Evolutionary conservation across 2,329 filamentous ascomycete genomes (phyloP), one percentile per base, ranked within the genome.

Genomic region (Graphilbum fragrans): DNA sequence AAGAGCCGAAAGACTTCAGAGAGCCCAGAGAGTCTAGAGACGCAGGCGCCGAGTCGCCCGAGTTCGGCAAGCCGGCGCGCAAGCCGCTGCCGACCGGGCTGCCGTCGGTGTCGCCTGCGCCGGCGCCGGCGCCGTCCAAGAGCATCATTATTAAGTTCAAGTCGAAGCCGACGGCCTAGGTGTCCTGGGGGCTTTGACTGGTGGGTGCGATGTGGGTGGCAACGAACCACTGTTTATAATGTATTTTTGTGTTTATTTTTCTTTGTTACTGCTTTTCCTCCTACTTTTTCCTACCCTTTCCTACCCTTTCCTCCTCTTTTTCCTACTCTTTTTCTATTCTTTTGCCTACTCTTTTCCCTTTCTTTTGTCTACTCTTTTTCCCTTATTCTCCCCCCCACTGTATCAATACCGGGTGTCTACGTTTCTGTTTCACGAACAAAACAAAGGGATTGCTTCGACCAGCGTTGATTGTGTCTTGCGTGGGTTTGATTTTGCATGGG

Each of bases 111-210:
- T 18, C 42, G 33, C 27, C 43, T 2, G 18, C 40, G 5, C 12
- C 38, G 5, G 4, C 42, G 3, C 14, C 42, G 3, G 19, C 39
- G 12, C 38, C 47, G 10, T 38, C 39, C 19, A 49, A 47, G 21
- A 41, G 42, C 2, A 48, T 50, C 10, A 34, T 50, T 10, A 49
- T 48, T 25, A 50, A 47, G 38, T 47, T 51, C 32, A 51, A 51
- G 46, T 39, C 41, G 16, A 50, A 50, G 40, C 22, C 46, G 35
- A 14, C 44, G n/a, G 40, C 42, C 3, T 41, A 14, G 22, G 23
- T 19, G 23, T n/a, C n/a, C n/a, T n/a, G 36, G 21, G n/a, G 18
- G 16, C 8, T 29, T 29, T 29, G 14, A n/a, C n/a, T n/a, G n/a
- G n/a, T n/a, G n/a, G 25, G 14, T 29, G 25, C 8, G 8, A 29